These are phyloP conservation scores for Ramaria sp. DNA, from an alignment of 768 basidiomycete species.

Conservation along the genomic window DNA sequence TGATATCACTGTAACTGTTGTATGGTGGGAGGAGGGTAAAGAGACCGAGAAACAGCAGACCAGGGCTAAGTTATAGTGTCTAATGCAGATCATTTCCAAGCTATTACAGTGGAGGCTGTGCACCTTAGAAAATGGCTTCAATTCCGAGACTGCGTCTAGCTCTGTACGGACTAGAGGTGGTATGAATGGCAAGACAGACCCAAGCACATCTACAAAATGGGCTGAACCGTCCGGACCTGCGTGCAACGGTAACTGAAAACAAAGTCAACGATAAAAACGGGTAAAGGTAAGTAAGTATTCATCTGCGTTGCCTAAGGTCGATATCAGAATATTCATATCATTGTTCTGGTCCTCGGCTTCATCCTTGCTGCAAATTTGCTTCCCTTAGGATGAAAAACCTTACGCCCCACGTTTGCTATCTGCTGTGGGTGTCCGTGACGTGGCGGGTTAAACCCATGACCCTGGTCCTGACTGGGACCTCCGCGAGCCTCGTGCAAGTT, in stretches of 20 bases:
- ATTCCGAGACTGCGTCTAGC: not conserved
- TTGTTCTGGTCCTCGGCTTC: not conserved
- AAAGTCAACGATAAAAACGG: not conserved
- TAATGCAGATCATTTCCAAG: not conserved
- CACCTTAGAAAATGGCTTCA: not conserved
- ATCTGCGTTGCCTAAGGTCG: not conserved
- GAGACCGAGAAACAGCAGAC: constrained; percentile 29
- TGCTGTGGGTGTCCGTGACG: not conserved
- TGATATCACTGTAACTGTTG: constrained; percentile 76
- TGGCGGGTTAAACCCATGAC: not conserved
- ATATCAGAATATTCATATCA: not conserved
- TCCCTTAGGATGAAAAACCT: not conserved
- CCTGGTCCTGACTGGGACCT: not conserved
- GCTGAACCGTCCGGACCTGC: not conserved
- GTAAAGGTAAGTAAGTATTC: not conserved
- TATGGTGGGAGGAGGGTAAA: constrained; percentile 74
- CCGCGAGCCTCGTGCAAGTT: not conserved
- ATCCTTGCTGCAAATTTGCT: not conserved
- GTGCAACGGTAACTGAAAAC: not conserved
- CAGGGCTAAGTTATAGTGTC: constrained; percentile 40
- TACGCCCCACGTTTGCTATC: not conserved
- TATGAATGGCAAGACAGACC: not conserved
- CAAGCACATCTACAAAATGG: not conserved
- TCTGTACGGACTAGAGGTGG: not conserved
- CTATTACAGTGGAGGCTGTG: not conserved